These are phyloP conservation scores for Phyllosticta citribraziliensis DNA, from an alignment of 2,329 filamentous ascomycete species.

Conservation along the genomic window DNA sequence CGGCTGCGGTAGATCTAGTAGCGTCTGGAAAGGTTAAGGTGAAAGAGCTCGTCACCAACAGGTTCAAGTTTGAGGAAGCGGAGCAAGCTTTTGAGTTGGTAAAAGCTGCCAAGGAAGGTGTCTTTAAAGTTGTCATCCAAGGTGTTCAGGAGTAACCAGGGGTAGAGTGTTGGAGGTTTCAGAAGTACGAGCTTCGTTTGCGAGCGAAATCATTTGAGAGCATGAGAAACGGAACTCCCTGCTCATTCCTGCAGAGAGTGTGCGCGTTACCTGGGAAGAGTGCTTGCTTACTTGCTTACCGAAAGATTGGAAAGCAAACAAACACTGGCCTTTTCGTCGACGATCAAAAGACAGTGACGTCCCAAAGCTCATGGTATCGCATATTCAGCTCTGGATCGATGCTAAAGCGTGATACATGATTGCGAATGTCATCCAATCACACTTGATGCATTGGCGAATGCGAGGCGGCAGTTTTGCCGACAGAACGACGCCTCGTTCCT, in stretches of 20 bases:
- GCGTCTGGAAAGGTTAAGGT: slow-evolving; percentile 38
- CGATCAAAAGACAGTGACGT: neutral
- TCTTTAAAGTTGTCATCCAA: slow-evolving; percentile 37
- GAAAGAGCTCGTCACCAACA: slow-evolving; percentile 31
- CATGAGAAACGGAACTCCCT: neutral
- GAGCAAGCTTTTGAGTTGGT: slow-evolving; percentile 41
- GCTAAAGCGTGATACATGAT: too few species aligned
- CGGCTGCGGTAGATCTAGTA: slow-evolving; percentile 41
- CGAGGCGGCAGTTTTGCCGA: neutral
- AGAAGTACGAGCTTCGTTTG: neutral
- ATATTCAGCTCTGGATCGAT: neutral
- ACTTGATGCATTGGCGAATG: neutral
- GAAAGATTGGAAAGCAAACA: too few species aligned
- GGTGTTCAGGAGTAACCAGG: slow-evolving; percentile 21
- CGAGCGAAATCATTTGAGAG: neutral
- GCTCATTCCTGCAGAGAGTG: neutral
- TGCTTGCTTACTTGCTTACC: too few species aligned
- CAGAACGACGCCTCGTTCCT: neutral
- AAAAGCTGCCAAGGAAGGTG: slow-evolving; percentile 25
- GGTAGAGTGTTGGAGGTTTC: neutral
- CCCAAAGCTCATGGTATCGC: neutral
- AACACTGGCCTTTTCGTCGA: neutral
- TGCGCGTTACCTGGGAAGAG: too few species aligned
- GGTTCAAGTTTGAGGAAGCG: slow-evolving; percentile 36
- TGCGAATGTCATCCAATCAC: neutral